Base-by-base conservation (phyloP, 2,329 filamentous ascomycete genomes). In the Diaporthe sp. region DNA sequence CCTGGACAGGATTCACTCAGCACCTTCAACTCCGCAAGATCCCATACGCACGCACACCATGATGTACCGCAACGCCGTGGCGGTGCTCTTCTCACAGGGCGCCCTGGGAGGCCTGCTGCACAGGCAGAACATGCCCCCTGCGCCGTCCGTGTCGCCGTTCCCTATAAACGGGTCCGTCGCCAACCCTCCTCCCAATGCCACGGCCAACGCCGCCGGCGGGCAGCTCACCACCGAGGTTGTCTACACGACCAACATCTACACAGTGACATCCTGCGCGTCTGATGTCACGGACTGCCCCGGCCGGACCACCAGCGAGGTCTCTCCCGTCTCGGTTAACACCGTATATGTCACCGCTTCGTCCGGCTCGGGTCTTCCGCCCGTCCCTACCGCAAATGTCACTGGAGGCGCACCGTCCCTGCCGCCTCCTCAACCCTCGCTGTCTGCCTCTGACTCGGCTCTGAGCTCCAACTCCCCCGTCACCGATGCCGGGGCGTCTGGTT, bases 181-280 rank as follows among this genome's bases (percentile, higher is more conserved):
- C 31, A 53, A 68, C 47, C 47, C 49, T 34, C 71, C 60, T 34
- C 71, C 71, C 12, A 49, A 61, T 37, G 71, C 55, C 42, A 60
- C 70, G 25, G 51, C 53, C n/a, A 7, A 44, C 7, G 57, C 42
- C 31, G 65, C 57, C 28, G 71, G 58, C 34, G 39, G 34, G 61
- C 61, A 61, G 47, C 25, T 76, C 25, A 67, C 72, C 67, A 75
- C 72, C 47, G 72, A 74, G 65, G 70, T 71, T 37, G 58, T 76
- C 67, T 76, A 75, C 57, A 72, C 65, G 28, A 76, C 75, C 37
- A 76, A 74, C 67, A 53, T 76, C 37, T 47, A 75, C 42, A 76
- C 75, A 22, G 65, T 76, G 39, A 76, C 72, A 1, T 74, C 71
- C 47, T 76, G 75, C 34, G 75, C 75, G 34, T 25, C 75, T n/a